phyloP scores from a whole-genome alignment of 2,329 filamentous ascomycete genomes.

The Byssochlamys sp. region DNA sequence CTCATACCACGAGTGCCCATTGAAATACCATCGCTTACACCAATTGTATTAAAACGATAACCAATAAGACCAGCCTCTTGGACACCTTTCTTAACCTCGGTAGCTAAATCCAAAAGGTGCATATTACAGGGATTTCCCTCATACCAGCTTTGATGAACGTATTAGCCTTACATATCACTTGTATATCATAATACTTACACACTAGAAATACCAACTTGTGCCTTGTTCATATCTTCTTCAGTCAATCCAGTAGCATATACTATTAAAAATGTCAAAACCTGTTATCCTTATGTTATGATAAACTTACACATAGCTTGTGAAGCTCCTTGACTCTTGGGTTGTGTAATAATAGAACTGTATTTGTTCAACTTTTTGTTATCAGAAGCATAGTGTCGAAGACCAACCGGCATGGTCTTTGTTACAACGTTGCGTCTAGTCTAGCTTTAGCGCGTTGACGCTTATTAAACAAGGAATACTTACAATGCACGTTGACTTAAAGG shows the following conservation, averaged over 20 bases:
- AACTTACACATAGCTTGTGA: constrained; percentile 99
- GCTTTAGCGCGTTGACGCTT: too few species aligned
- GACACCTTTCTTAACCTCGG: constrained; percentile 63
- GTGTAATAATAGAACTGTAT: constrained; percentile 74
- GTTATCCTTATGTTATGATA: too few species aligned
- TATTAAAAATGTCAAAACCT: too few species aligned
- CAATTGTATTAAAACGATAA: constrained; percentile 98
- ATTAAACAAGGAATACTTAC: too few species aligned
- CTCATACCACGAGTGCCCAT: constrained; percentile 98
- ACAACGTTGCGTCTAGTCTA: too few species aligned
- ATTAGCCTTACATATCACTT: too few species aligned
- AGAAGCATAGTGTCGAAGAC: too few species aligned
- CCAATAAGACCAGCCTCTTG: constrained; percentile 70
- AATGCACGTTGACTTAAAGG: too few species aligned
- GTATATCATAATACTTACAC: too few species aligned
- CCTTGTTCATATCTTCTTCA: constrained; percentile 84
- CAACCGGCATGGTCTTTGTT: too few species aligned
- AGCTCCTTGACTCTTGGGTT: constrained; percentile 94
- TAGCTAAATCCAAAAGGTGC: constrained; percentile 85
- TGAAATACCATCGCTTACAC: constrained; percentile 92
- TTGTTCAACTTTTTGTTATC: constrained; percentile 60
- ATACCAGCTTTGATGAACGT: too few species aligned
- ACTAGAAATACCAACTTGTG: constrained; percentile 93
- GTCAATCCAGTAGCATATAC: constrained; percentile 87
- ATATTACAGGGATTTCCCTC: constrained; percentile 98